Conservation (phyloP, 2,329 filamentous ascomycete species). For the Arthrinium puccinioides region DNA sequence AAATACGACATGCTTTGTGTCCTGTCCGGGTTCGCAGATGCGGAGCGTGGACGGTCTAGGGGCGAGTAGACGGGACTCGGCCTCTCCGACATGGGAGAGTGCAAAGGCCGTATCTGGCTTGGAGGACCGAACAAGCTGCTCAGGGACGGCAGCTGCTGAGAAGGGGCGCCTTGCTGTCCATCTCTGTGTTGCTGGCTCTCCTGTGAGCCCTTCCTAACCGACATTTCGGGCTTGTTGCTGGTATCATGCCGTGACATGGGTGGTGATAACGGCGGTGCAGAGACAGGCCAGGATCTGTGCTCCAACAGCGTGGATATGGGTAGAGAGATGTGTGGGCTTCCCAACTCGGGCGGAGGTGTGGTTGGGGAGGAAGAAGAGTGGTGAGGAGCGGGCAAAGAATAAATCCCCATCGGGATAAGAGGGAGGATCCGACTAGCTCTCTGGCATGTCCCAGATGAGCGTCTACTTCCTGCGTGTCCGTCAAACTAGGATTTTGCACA, state of each 20-base stretch:
- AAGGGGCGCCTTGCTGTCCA: conserved; percentile 1
- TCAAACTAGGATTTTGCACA: too few relatives aligned
- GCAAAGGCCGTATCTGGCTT: conserved; percentile 32
- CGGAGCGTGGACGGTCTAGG: conserved; percentile 36
- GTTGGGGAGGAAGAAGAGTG: conserved; percentile 43
- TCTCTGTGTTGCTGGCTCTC: conserved; percentile 29
- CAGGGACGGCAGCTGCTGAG: conserved; percentile 42
- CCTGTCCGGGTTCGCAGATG: conserved; percentile 28
- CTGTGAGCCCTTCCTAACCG: conserved; percentile 30
- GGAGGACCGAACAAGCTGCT: conserved; percentile 50
- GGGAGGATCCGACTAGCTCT: conserved; percentile 5
- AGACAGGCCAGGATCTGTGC: conserved; percentile 37
- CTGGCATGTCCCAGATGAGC: conserved; percentile 2
- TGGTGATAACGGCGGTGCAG: conserved; percentile 39
- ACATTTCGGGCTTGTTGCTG: conserved; percentile 34
- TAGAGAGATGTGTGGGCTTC: conserved; percentile 40
- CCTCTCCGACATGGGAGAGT: conserved; percentile 40
- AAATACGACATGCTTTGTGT: conserved; percentile 40
- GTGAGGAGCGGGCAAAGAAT: conserved; percentile 42
- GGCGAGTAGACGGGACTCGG: conserved; percentile 37
- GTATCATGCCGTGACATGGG: conserved; percentile 54
- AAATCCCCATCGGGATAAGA: conserved; percentile 46
- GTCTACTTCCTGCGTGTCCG: too few relatives aligned
- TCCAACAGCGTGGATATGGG: conserved; percentile 37
- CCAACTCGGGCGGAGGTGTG: conserved; percentile 44